These are phyloP conservation scores for Silene conica DNA, from an alignment of 148 eudicot genomes.

Conservation along the genomic window DNA sequence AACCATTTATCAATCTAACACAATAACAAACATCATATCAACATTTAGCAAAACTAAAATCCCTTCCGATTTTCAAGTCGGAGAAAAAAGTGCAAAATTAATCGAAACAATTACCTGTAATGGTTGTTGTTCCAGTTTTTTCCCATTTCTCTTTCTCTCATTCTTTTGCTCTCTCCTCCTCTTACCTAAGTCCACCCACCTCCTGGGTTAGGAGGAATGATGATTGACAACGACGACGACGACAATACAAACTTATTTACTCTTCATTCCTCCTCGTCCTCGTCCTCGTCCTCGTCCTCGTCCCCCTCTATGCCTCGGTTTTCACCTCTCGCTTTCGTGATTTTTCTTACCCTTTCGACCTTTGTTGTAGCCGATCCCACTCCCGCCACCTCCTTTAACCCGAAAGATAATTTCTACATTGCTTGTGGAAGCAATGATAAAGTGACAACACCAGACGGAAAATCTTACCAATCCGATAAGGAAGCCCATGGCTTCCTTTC, in stretches of 20 bases:
- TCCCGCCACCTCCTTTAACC: conserved; percentile 40
- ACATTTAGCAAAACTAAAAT: conserved; percentile 8
- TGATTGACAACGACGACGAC: conserved; percentile 11
- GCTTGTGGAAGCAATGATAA: conserved; percentile 55
- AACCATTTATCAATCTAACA: conserved; percentile 19
- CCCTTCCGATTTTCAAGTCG: conserved; percentile 25
- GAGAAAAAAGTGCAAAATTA: conserved; percentile 16
- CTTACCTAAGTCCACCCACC: conserved; percentile 8
- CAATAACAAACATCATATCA: not conserved
- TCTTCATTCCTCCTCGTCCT: conserved; percentile 33
- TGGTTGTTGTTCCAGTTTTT: not conserved
- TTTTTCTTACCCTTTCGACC: conserved; percentile 16
- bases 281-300: too few species aligned
- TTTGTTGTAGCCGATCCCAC: conserved; percentile 4
- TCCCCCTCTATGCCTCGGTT: conserved; percentile 4
- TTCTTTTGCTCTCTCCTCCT: not conserved
- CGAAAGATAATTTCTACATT: conserved; percentile 54
- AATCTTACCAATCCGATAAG: conserved; percentile 48
- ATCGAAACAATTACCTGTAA: conserved; percentile 1
- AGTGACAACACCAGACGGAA: conserved; percentile 47
- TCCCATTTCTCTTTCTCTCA: not conserved
- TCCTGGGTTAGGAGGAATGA: conserved; percentile 36
- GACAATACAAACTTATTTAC: not conserved
- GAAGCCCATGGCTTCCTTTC: conserved; percentile 36
- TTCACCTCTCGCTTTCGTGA: not conserved